Evolutionary conservation across 805 yeast species (phyloP).

Genomic region (Teunomyces stri): DNA sequence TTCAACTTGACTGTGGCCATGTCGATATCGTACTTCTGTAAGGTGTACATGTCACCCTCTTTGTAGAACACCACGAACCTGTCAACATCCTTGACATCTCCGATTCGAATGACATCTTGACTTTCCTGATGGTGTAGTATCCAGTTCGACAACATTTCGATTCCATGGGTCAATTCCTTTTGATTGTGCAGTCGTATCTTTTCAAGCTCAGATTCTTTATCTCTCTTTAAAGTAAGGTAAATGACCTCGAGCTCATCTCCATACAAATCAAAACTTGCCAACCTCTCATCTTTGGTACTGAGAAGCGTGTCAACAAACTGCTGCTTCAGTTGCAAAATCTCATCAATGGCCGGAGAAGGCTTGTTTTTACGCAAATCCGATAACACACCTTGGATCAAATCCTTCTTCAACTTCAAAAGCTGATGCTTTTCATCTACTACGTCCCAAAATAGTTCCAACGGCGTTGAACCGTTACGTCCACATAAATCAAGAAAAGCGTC

Average conservation of each 20-base stretch:
- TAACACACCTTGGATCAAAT: slow-evolving; percentile 52
- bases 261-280: slow-evolving; percentile 20
- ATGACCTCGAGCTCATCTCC: slow-evolving; percentile 25
- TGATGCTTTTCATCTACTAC: slow-evolving; percentile 60
- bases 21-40: not conserved
- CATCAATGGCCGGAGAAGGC: slow-evolving; percentile 12
- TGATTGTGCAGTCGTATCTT: slow-evolving; percentile 7
- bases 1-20: not conserved
- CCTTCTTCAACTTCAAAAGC: slow-evolving; percentile 55
- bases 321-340: slow-evolving; percentile 14
- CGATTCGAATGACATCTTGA: slow-evolving; percentile 2
- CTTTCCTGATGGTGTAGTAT: slow-evolving; percentile 6
- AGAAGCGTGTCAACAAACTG: slow-evolving; percentile 17
- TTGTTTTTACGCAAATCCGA: slow-evolving; percentile 24
- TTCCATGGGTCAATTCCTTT: slow-evolving; percentile 9
- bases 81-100: not conserved
- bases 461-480: slow-evolving; percentile 76
- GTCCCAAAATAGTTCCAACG: slow-evolving; percentile 77
- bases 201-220: slow-evolving; percentile 14
- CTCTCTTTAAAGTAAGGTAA: slow-evolving; percentile 26
- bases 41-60: not conserved
- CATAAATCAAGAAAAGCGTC: slow-evolving; percentile 56
- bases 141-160: slow-evolving; percentile 16
- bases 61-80: not conserved
- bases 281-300: slow-evolving; percentile 27